These are phyloP conservation scores for Nemania sp. DNA, from an alignment of 2,329 filamentous ascomycete genomes.

Conservation along the genomic window DNA sequence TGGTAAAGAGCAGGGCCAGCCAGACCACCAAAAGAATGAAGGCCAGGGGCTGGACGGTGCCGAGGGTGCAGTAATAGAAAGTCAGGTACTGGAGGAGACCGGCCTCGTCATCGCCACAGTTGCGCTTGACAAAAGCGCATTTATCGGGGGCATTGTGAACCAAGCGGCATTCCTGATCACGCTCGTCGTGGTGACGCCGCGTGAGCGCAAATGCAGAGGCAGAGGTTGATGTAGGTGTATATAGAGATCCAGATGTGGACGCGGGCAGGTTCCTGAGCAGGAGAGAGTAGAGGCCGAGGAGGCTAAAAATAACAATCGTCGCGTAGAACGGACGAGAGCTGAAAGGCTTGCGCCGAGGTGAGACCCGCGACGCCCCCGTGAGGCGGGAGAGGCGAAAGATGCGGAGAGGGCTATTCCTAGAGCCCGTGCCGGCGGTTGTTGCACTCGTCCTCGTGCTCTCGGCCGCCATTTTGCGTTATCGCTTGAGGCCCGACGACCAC, in stretches of 20 bases:
- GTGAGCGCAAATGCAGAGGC: not conserved
- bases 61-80: conserved; percentile 85
- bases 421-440: too few species aligned
- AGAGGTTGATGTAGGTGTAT: conserved; percentile 2
- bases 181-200: conserved; percentile 26
- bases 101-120: conserved; percentile 88
- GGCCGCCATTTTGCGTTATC: conserved; percentile 15
- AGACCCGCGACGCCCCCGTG: too few species aligned
- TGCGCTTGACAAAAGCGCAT: conserved; percentile 80
- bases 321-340: conserved; percentile 55
- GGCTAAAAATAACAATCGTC: conserved; percentile 51
- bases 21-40: conserved; percentile 79
- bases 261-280: conserved; percentile 33
- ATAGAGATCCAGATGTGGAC: not conserved
- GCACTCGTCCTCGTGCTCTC: not conserved
- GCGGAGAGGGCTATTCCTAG: too few species aligned
- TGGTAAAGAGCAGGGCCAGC: conserved; percentile 90
- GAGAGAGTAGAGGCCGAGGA: conserved; percentile 53
- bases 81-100: conserved; percentile 87
- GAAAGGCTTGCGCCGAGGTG: conserved; percentile 40
- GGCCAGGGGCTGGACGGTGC: conserved; percentile 71
- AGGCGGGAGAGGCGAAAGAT: too few species aligned
- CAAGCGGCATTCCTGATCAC: conserved; percentile 67
- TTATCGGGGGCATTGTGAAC: conserved; percentile 80
- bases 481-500: conserved; percentile 6